Percentiles rank a stretch among this genome's conserved stretches.
phyloP scores from a whole-genome alignment of 208 protist species.

The Trypanosoma congolense region DNA sequence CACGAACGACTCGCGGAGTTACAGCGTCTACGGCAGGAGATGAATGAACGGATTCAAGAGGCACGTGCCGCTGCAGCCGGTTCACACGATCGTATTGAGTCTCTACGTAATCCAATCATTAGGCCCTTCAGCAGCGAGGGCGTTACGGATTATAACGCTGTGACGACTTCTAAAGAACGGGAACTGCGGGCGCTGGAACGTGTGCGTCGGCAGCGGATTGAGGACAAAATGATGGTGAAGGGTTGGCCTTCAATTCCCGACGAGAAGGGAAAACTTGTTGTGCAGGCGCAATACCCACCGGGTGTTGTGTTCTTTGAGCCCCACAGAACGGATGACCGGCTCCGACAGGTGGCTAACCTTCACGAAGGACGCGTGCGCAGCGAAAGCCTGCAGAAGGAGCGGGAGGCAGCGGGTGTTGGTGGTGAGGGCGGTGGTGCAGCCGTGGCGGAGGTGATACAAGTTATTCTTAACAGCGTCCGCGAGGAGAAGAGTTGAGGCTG shows the following conservation, averaged over 20 bases:
- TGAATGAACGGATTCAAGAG: conserved; percentile 48
- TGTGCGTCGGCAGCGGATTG: conserved; percentile 54
- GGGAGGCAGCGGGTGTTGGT: background rate
- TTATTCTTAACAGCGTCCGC: background rate
- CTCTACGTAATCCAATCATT: background rate
- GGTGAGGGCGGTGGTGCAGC: background rate
- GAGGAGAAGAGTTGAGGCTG: too few species aligned
- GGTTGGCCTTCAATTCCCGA: conserved; percentile 60
- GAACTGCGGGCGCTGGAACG: conserved; percentile 59
- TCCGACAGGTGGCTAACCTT: conserved; percentile 45
- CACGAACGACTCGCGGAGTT: conserved; percentile 72
- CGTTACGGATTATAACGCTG: conserved; percentile 12
- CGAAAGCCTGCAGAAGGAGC: background rate
- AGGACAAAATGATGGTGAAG: conserved; percentile 38
- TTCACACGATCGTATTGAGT: conserved; percentile 4
- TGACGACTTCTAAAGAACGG: conserved; percentile 2
- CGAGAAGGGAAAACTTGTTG: conserved; percentile 57
- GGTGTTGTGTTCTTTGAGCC: conserved; percentile 76
- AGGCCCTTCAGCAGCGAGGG: conserved; percentile 20
- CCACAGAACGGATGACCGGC: conserved; percentile 26
- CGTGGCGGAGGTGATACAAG: background rate
- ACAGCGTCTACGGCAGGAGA: conserved; percentile 64
- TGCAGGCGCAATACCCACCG: conserved; percentile 50
- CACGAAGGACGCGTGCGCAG: conserved; percentile 21
- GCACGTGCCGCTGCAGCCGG: conserved; percentile 16